Evolutionary conservation across 305 asterid species (phyloP).

Genomic region (Solanum chacoense): DNA sequence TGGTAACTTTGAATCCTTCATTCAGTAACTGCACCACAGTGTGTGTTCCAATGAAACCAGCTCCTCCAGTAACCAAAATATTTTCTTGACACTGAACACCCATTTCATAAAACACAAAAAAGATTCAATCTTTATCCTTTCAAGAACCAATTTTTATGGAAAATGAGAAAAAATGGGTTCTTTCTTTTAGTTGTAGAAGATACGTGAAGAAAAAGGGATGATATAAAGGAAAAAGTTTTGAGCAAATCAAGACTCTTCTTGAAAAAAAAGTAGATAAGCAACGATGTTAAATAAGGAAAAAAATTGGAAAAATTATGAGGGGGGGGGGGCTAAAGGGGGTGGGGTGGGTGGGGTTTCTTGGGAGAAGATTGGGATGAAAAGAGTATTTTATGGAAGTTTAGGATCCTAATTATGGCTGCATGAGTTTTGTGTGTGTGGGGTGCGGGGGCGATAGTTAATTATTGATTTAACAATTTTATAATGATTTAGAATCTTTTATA

Average conservation of each 20-base stretch:
- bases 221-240: constrained; percentile 3
- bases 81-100: constrained; percentile 13
- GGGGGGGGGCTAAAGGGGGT: too few species aligned
- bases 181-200: background rate
- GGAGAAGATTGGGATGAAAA: background rate
- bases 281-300: background rate
- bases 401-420: background rate
- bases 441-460: background rate
- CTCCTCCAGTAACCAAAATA: constrained; percentile 89
- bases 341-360: background rate
- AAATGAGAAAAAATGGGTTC: background rate
- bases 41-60: constrained; percentile 97
- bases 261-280: background rate
- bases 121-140: background rate
- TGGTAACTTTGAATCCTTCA: constrained; percentile 63
- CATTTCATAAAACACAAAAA: constrained; percentile 1
- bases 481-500: background rate
- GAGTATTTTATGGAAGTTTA: background rate
- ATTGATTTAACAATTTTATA: background rate
- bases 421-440: background rate
- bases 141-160: background rate
- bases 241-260: constrained; percentile 25
- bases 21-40: constrained; percentile 68
- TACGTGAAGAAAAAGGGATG: background rate
- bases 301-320: background rate